These are phyloP conservation scores for Tolypocladium album DNA, from an alignment of 2,329 filamentous ascomycete species.

Conservation along the genomic window DNA sequence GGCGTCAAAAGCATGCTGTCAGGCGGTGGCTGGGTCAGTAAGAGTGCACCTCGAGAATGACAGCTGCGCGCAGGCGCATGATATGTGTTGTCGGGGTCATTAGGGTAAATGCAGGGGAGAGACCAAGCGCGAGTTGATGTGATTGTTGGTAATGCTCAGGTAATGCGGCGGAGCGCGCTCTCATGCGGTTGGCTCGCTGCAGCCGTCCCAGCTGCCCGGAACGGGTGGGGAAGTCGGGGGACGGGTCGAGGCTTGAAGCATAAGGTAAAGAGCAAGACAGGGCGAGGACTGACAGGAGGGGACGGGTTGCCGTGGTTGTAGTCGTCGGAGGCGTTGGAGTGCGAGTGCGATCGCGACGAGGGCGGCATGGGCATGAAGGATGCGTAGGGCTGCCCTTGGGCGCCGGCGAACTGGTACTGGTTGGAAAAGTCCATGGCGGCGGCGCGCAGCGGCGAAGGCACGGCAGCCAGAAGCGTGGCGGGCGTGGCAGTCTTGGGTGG, in stretches of 20 bases:
- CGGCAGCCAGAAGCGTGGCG: not conserved
- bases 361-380: conserved; percentile 43
- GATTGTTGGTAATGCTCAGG: conserved; percentile 21
- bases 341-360: conserved; percentile 35
- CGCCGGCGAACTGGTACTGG: conserved; percentile 34
- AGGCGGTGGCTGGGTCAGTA: not conserved
- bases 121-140: not conserved
- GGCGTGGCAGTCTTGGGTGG: not conserved
- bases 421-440: conserved; percentile 41
- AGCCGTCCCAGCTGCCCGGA: not conserved
- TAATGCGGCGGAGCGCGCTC: conserved; percentile 13
- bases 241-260: not conserved
- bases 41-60: not conserved
- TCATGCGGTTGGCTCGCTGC: not conserved
- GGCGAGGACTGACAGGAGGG: conserved; percentile 36
- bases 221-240: not conserved
- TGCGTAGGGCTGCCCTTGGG: conserved; percentile 34
- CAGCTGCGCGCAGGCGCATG: not conserved
- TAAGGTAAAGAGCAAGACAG: not conserved
- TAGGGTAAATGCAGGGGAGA: not conserved
- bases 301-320: conserved; percentile 33
- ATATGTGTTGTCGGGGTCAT: not conserved
- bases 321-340: conserved; percentile 43
- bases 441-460: not conserved
- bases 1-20: conserved; percentile 39